phyloP scores from a whole-genome alignment of 495 filamentous ascomycete genomes.

The Penicillium maclennaniae region DNA sequence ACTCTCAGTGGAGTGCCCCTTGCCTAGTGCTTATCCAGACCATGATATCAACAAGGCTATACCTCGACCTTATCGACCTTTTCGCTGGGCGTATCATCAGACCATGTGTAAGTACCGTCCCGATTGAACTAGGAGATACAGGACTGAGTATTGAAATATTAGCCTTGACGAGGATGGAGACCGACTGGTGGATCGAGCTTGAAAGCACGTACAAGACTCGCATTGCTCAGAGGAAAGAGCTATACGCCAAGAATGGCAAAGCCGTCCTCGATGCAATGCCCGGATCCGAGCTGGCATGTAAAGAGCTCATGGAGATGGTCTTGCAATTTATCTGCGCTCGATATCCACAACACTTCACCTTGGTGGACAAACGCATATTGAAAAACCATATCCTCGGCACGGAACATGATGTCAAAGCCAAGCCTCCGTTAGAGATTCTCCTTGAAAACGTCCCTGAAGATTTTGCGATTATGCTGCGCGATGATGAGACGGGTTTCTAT shows the following conservation, averaged over 20 bases:
- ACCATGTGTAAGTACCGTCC: slow-evolving; percentile 73
- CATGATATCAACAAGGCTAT: slow-evolving; percentile 63
- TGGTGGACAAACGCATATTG: slow-evolving; percentile 59
- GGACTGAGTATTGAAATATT: slow-evolving; percentile 6
- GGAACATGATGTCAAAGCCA: slow-evolving; percentile 56
- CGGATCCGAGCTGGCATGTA: slow-evolving; percentile 76
- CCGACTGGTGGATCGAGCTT: slow-evolving; percentile 89
- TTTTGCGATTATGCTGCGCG: slow-evolving; percentile 75
- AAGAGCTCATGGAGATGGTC: slow-evolving; percentile 88
- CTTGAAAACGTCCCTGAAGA: slow-evolving; percentile 86
- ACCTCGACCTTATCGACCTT: slow-evolving; percentile 73
- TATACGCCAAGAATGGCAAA: slow-evolving; percentile 62
- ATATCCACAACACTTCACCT: slow-evolving; percentile 75
- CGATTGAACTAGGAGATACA: slow-evolving; percentile 1
- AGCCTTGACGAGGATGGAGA: slow-evolving; percentile 79
- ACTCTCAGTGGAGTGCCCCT: slow-evolving; percentile 73
- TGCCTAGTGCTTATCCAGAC: slow-evolving; percentile 61
- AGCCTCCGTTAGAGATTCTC: slow-evolving; percentile 67
- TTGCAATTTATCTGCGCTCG: slow-evolving; percentile 74
- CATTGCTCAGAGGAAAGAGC: slow-evolving; percentile 67
- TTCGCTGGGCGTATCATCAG: slow-evolving; percentile 86
- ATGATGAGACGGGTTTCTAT: slow-evolving; percentile 69
- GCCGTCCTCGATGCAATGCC: slow-evolving; percentile 66
- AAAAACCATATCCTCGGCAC: slow-evolving; percentile 68
- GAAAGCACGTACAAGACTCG: slow-evolving; percentile 68